A percentile compares a stretch with the other conserved stretches of the same genome.
These are phyloP conservation scores for Penicillium occitanis DNA, from an alignment of 2,329 filamentous ascomycete species.

Conservation along the genomic window DNA sequence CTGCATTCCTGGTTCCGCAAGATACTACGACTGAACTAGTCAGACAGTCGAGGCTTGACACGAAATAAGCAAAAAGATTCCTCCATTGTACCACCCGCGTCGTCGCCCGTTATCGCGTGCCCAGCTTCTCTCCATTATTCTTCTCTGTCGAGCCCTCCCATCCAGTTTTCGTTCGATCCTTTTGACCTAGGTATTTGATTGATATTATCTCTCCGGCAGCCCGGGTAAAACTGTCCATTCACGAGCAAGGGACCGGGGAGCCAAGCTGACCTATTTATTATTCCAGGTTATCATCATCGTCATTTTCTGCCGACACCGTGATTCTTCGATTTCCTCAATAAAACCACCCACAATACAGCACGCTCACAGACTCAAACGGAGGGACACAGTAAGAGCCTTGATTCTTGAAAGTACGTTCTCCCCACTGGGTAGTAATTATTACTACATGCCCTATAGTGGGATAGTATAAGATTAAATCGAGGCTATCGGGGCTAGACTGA, in stretches of 20 bases:
- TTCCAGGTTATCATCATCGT: constrained; percentile 24
- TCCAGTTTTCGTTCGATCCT: neutral
- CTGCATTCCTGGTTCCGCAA: constrained; percentile 21
- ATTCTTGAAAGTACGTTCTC: neutral
- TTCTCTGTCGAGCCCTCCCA: neutral
- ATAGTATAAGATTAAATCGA: constrained; percentile 20
- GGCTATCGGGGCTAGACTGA: constrained; percentile 21
- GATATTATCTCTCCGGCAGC: neutral
- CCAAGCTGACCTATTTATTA: constrained; percentile 5
- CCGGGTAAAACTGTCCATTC: constrained; percentile 2
- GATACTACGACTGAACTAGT: constrained; percentile 1
- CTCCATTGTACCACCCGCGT: constrained; percentile 1
- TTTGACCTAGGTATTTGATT: neutral
- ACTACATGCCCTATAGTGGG: neutral
- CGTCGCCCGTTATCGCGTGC: constrained; percentile 6
- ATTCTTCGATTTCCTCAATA: neutral
- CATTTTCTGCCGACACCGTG: constrained; percentile 26
- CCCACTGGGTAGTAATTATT: neutral
- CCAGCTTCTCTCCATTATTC: constrained; percentile 1
- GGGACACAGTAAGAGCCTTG: neutral
- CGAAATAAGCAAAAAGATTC: constrained; percentile 5
- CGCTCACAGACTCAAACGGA: neutral
- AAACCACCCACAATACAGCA: neutral
- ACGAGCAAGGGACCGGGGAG: constrained; percentile 13
- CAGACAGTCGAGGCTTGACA: neutral